Evolutionary conservation across 2,329 filamentous ascomycete genomes (phyloP).

Genomic region (Aspergillus melleus): DNA sequence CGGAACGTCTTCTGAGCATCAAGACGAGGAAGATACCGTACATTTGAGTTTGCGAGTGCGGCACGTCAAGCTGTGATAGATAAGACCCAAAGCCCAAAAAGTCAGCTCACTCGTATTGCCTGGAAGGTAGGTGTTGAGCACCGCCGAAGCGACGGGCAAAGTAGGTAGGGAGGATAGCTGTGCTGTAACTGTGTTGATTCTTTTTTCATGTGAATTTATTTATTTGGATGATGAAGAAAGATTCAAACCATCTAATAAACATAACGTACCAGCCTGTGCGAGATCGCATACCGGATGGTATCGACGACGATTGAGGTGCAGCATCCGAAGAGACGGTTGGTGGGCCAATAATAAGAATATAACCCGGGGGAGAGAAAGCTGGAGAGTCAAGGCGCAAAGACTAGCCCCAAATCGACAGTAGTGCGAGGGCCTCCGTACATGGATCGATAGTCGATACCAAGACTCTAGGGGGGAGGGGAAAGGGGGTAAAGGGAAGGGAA

Average conservation of each 20-base stretch:
- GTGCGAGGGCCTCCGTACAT: not conserved
- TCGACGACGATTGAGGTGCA: slow-evolving; percentile 24
- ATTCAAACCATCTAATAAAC: not conserved
- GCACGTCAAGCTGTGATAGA: slow-evolving; percentile 52
- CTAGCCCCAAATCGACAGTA: slow-evolving; percentile 10
- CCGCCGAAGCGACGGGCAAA: not conserved
- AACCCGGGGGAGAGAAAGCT: not conserved
- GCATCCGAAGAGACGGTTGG: slow-evolving; percentile 22
- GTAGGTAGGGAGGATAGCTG: not conserved
- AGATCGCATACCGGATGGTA: slow-evolving; percentile 42
- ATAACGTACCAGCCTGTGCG: slow-evolving; percentile 44
- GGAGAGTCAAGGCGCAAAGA: slow-evolving; percentile 9
- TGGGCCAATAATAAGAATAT: slow-evolving; percentile 2
- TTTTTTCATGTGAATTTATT: not conserved
- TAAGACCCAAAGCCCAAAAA: not conserved
- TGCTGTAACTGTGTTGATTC: not conserved
- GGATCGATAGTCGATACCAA: not conserved
- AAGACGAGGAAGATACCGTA: slow-evolving; percentile 19
- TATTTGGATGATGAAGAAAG: not conserved
- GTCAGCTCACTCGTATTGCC: not conserved
- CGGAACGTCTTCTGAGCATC: not conserved
- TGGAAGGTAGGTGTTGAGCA: not conserved
- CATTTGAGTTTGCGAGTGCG: slow-evolving; percentile 65
- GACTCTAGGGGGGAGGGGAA: not conserved
- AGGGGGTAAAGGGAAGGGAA: not conserved